A percentile compares a stretch with the other conserved stretches of the same genome.
Conservation (phyloP, 495 filamentous ascomycete genomes). For the Xylaria curta region DNA sequence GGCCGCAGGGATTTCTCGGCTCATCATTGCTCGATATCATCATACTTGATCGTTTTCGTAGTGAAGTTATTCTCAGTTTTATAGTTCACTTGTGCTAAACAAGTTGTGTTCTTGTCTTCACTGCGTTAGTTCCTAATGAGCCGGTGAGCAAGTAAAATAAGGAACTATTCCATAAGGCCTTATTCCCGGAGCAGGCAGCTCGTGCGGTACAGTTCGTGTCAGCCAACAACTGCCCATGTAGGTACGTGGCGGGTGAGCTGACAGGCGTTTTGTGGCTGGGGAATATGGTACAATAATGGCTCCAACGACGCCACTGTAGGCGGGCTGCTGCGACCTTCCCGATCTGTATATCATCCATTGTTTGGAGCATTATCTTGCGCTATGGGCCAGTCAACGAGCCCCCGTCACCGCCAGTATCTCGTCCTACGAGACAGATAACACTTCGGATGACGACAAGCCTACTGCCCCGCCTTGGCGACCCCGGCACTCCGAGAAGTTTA, state of each 20-base stretch:
- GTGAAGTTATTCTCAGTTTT: background rate
- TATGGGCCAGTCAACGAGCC: background rate
- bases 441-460: conserved; percentile 16
- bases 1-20: background rate
- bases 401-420: background rate
- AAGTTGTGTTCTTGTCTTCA: background rate
- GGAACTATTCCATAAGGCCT: background rate
- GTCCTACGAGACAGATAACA: conserved; percentile 9
- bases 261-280: background rate
- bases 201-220: background rate
- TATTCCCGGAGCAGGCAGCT: background rate
- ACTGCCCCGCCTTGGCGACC: conserved; percentile 8
- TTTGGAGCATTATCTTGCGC: background rate
- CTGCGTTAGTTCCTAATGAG: background rate
- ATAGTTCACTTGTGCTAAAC: background rate
- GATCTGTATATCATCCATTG: background rate
- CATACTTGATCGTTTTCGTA: background rate
- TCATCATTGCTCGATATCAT: background rate
- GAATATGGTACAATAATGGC: background rate
- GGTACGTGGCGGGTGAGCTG: background rate
- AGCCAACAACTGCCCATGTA: background rate
- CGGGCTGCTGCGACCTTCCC: conserved; percentile 17
- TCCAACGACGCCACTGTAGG: background rate
- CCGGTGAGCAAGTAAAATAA: background rate
- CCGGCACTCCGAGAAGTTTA: conserved; percentile 4